These are phyloP conservation scores for Ophiostoma ulmi DNA, from an alignment of 2,329 filamentous ascomycete species.

Conservation along the genomic window DNA sequence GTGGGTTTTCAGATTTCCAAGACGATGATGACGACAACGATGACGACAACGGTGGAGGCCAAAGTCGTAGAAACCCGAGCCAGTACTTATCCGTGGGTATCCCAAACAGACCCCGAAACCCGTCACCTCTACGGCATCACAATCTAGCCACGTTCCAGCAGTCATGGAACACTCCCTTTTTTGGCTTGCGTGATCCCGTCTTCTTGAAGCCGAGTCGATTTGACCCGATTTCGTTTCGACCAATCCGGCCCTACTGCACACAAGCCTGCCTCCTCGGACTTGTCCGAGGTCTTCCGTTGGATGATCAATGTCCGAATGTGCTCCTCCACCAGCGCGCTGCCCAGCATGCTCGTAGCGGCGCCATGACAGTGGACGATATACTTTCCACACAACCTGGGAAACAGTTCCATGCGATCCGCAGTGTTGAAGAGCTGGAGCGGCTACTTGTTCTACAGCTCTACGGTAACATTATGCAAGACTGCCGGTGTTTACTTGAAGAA, in stretches of 20 bases:
- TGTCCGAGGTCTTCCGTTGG: not conserved
- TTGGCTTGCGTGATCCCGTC: not conserved
- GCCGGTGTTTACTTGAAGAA: conserved; percentile 16
- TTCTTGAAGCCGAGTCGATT: not conserved
- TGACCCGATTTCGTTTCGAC: not conserved
- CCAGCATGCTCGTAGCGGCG: not conserved
- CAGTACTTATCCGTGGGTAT: not conserved
- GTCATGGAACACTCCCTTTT: not conserved
- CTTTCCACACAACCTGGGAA: not conserved
- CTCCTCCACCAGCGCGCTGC: not conserved
- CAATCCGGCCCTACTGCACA: conserved; percentile 21
- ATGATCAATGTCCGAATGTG: conserved; percentile 20
- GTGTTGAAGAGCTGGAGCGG: not conserved
- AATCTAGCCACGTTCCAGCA: not conserved
- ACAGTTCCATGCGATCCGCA: not conserved
- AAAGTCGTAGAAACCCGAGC: not conserved
- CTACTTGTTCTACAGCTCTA: conserved; percentile 21
- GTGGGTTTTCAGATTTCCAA: not conserved
- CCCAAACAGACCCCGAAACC: not conserved
- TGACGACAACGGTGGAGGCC: not conserved
- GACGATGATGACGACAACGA: not conserved
- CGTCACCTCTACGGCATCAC: not conserved
- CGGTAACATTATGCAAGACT: conserved; percentile 22
- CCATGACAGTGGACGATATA: not conserved
- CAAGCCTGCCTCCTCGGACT: conserved; percentile 19